phyloP scores from a whole-genome alignment of 2,329 filamentous ascomycete genomes.

The Hawksworthiomyces lignivorus region DNA sequence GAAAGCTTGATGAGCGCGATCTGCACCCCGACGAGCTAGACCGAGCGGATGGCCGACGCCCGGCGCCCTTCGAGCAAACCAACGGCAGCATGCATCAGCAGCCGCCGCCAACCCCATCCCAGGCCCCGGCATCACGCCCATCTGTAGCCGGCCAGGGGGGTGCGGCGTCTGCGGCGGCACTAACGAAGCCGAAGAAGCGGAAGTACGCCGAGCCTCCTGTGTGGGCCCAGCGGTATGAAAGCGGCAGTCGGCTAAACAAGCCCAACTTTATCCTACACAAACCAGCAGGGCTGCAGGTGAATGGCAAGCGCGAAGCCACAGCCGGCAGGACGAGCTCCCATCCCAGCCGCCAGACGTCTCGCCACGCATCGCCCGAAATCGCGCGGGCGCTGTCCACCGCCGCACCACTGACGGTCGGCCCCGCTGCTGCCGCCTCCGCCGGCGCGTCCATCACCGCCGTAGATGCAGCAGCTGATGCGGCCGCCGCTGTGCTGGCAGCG shows the following conservation, averaged over 20 bases:
- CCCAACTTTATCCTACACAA: constrained; percentile 41
- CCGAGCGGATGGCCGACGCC: constrained; percentile 34
- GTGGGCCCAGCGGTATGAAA: constrained; percentile 40
- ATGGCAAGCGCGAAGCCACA: constrained; percentile 25
- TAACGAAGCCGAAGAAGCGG: constrained; percentile 30
- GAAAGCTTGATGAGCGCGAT: constrained; percentile 41
- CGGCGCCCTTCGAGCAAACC: constrained; percentile 37
- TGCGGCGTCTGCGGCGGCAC: neutral
- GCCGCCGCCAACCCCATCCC: neutral
- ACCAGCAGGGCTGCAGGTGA: constrained; percentile 25
- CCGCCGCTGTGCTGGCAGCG: constrained; percentile 17
- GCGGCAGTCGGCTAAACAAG: constrained; percentile 29
- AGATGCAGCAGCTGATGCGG: constrained; percentile 14
- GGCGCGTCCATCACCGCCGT: constrained; percentile 18
- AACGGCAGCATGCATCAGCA: constrained; percentile 30
- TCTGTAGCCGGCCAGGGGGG: neutral
- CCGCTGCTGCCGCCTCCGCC: constrained; percentile 16
- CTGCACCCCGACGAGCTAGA: constrained; percentile 45
- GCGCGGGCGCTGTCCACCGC: constrained; percentile 15
- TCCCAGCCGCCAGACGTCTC: constrained; percentile 39
- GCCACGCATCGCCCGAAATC: constrained; percentile 31
- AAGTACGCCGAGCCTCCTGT: constrained; percentile 32
- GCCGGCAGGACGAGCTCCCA: constrained; percentile 23
- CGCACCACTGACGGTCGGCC: constrained; percentile 15
- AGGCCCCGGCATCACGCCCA: neutral